Evolutionary conservation across 2,329 filamentous ascomycete genomes (phyloP), one percentile per base, ranked within the genome.

Genomic region (Aspergillus awamori): DNA sequence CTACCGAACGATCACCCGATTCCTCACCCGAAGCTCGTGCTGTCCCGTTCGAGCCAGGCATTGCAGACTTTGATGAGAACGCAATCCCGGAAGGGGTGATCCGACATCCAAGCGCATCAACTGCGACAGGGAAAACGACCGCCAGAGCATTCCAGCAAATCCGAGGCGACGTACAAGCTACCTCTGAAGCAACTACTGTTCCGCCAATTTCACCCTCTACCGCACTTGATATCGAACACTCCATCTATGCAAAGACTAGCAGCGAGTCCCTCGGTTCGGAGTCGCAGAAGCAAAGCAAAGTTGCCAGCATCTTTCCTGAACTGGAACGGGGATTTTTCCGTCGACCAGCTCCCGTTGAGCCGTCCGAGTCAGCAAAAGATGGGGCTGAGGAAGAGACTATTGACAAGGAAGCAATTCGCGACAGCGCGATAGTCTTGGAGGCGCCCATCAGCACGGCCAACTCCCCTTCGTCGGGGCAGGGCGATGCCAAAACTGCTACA

Each of bases 361-460:
- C 61, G 49, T 55, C 65, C 52, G 58, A 63, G 68, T 67, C 66
- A 64, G 67, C 68, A 74, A 75, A 77, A 73, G 71, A 76, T 73
- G 64, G 76, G 73, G 72, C 72, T 71, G 70, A 77, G 73, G 72
- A 79, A 76, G 71, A 76, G 74, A 71, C 73, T 58, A 57, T 63
- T 64, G 70, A 67, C 45, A 62, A 62, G 58, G 63, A 67, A 69
- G 65, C 69, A 55, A 74, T 78, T 70, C 77, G 80, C 62, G 80
- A 82, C 61, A 80, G 77, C 64, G 80, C 75, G 64, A 74, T 79
- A 63, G 72, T 80, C 61, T 74, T 74, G 62, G 81, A 82, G 67
- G 79, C 81, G 54, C 77, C 79, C 43, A 68, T 76, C 38, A 65
- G 72, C 47, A 64, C 65, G 41, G 69, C 72, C 58, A 56, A 68